Percentiles rank a stretch among this genome's conserved stretches.
Evolutionary conservation across 106 monocot genomes (phyloP).

Genomic region (Dioscorea alata): DNA sequence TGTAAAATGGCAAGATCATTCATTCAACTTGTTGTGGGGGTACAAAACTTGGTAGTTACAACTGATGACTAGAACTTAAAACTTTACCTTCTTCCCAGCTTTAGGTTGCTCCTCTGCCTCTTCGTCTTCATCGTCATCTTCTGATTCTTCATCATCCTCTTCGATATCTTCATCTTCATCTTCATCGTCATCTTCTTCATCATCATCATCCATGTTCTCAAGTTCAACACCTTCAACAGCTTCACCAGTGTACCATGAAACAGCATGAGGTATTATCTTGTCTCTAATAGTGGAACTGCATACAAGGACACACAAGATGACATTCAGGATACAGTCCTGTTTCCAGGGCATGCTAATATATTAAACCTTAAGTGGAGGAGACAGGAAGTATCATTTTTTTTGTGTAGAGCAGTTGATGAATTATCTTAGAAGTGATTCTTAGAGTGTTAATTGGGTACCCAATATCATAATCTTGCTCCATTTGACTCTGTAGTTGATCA

Average conservation of each 20-base stretch:
- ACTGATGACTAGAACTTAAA: not conserved
- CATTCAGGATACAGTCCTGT: not conserved
- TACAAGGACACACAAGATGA: not conserved
- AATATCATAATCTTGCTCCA: slow-evolving; percentile 57
- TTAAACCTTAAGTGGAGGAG: too few species aligned
- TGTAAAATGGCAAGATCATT: slow-evolving; percentile 11
- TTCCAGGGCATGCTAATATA: too few species aligned
- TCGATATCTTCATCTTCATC: slow-evolving; percentile 13
- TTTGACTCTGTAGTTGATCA: slow-evolving; percentile 28
- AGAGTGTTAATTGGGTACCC: slow-evolving; percentile 7
- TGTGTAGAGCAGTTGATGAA: not conserved
- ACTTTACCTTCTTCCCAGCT: slow-evolving; percentile 15
- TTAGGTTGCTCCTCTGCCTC: slow-evolving; percentile 11
- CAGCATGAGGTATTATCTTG: slow-evolving; percentile 19
- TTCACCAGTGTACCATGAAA: slow-evolving; percentile 19
- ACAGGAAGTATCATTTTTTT: too few species aligned
- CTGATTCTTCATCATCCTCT: slow-evolving; percentile 12
- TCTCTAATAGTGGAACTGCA: slow-evolving; percentile 18
- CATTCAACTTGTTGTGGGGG: not conserved
- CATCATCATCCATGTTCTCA: not conserved
- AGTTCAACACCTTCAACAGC: slow-evolving; percentile 8
- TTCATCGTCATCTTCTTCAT: slow-evolving; percentile 3
- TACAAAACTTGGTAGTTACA: not conserved
- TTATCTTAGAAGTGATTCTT: not conserved
- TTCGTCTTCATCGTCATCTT: slow-evolving; percentile 10